A percentile compares a stretch with the other conserved stretches of the same genome.
phyloP scores from a whole-genome alignment of 1,284 basidiomycete species.

The Caloboletus firmus region DNA sequence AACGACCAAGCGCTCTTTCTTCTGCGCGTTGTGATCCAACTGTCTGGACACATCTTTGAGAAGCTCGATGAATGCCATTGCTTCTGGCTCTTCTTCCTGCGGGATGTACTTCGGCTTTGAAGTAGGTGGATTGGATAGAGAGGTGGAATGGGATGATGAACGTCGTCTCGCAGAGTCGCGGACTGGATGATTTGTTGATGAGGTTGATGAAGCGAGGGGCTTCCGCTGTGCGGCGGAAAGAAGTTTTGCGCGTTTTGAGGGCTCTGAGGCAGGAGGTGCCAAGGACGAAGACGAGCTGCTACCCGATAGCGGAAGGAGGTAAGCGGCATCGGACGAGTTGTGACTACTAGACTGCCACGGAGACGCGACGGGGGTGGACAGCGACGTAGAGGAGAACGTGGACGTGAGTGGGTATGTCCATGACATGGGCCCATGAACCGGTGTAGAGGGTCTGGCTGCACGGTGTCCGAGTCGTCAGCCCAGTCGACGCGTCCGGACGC shows the following conservation, averaged over 20 bases:
- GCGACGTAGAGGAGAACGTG: slow-evolving; percentile 3
- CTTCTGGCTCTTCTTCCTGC: slow-evolving; percentile 25
- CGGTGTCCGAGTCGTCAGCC: not conserved
- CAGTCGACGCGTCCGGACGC: slow-evolving; percentile 2
- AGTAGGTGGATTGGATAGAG: not conserved
- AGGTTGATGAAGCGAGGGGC: slow-evolving; percentile 22
- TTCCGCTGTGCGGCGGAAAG: slow-evolving; percentile 9
- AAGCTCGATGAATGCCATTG: slow-evolving; percentile 24
- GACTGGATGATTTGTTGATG: slow-evolving; percentile 17
- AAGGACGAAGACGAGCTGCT: slow-evolving; percentile 6
- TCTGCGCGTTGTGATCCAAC: slow-evolving; percentile 28
- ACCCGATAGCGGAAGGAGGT: slow-evolving; percentile 10
- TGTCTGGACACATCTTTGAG: slow-evolving; percentile 23
- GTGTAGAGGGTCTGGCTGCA: slow-evolving; percentile 22
- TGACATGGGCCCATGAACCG: slow-evolving; percentile 11
- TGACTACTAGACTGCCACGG: slow-evolving; percentile 7
- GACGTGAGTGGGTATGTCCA: slow-evolving; percentile 19
- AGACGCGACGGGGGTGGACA: slow-evolving; percentile 8
- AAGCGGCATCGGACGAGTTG: slow-evolving; percentile 4
- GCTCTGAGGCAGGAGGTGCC: not conserved
- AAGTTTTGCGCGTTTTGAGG: slow-evolving; percentile 10
- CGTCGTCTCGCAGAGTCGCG: slow-evolving; percentile 13
- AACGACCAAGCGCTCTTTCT: slow-evolving; percentile 22
- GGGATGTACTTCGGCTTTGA: slow-evolving; percentile 4
- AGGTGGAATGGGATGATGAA: slow-evolving; percentile 24